Conservation (phyloP, 148 eudicot genomes). For the Fagopyrum tataricum region DNA sequence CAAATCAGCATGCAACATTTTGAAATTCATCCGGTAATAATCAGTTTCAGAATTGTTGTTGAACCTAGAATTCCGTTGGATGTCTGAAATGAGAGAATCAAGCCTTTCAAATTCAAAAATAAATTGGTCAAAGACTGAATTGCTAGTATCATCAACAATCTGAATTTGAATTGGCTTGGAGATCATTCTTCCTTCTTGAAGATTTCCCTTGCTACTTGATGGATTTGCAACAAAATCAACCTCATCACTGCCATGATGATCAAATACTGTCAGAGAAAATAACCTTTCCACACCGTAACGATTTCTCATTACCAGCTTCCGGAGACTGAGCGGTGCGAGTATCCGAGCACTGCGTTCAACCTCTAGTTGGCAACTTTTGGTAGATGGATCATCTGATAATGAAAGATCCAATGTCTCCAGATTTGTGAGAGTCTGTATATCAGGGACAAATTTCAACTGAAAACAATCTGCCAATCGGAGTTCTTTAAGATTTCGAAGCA, state of each 20-base stretch:
- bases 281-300: not conserved
- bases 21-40: not conserved
- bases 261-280: not conserved
- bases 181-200: not conserved
- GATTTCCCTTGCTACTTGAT: not conserved
- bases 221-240: not conserved
- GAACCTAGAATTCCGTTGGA: not conserved
- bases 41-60: not conserved
- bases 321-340: not conserved
- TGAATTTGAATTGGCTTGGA: not conserved
- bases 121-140: not conserved
- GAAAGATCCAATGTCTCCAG: too few relatives aligned
- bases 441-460: not conserved
- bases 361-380: not conserved
- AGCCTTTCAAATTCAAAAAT: not conserved
- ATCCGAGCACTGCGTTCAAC: not conserved
- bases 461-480: not conserved
- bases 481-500: not conserved
- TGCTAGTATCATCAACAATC: not conserved
- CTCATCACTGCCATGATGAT: not conserved
- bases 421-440: too few relatives aligned
- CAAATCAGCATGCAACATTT: not conserved
- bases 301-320: not conserved
- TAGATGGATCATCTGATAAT: not conserved
- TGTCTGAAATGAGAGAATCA: not conserved